Evolutionary conservation across 345 rosid genomes (phyloP).

Genomic region (Odontarrhena argentea): DNA sequence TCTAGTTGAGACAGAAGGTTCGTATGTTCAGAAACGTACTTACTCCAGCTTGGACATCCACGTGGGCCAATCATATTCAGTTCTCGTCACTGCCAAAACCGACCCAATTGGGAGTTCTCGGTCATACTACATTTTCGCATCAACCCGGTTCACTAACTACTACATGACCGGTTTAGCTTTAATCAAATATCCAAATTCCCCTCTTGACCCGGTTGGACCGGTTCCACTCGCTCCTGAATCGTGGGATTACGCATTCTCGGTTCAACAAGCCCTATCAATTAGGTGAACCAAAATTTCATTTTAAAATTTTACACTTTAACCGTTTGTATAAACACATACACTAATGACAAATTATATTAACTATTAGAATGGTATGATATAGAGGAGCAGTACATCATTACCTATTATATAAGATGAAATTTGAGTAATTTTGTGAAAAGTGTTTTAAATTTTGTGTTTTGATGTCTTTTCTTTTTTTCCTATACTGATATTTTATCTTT

Average conservation of each 20-base stretch:
- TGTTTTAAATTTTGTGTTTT: no score
- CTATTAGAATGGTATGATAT: no score
- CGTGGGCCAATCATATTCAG: slow-evolving; percentile 43
- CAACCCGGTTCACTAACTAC: slow-evolving; percentile 33
- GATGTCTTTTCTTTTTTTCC: no score
- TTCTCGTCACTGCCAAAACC: slow-evolving; percentile 41
- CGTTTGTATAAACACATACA: background rate
- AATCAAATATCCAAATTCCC: slow-evolving; percentile 34
- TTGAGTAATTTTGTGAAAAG: no score
- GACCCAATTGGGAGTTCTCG: slow-evolving; percentile 19
- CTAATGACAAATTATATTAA: no score
- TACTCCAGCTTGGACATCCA: slow-evolving; percentile 36
- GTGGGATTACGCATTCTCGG: slow-evolving; percentile 35
- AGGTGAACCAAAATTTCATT: slow-evolving; percentile 11
- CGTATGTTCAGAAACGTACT: slow-evolving; percentile 32
- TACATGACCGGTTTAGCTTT: slow-evolving; percentile 36
- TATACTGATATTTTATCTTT: background rate
- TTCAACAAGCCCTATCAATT: slow-evolving; percentile 38
- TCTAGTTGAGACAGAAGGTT: slow-evolving; percentile 41
- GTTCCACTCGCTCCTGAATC: slow-evolving; percentile 30
- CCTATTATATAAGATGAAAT: no score
- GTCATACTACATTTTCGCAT: slow-evolving; percentile 37
- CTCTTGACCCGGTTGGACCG: slow-evolving; percentile 31
- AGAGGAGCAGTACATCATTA: no score
- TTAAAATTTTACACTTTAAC: no score